phyloP scores from a whole-genome alignment of 768 basidiomycete genomes.

The Lepiota brunneoincarnata region DNA sequence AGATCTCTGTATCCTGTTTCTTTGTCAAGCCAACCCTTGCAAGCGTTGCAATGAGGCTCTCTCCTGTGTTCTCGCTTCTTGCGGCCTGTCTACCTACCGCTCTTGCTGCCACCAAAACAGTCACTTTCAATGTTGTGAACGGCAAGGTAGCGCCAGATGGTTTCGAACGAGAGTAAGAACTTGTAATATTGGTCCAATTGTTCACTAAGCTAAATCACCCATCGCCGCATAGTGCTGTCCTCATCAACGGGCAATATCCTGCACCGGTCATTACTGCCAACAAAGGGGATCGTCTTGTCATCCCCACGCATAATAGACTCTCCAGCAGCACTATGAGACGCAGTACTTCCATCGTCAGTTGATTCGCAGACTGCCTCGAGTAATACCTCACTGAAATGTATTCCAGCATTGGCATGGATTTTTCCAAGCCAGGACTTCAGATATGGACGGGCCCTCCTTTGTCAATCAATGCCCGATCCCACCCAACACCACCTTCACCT shows the following conservation, averaged over 20 bases:
- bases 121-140: slow-evolving; percentile 36
- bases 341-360: slow-evolving; percentile 29
- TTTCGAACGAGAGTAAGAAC: slow-evolving; percentile 27
- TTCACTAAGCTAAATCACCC: not conserved
- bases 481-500: slow-evolving; percentile 37
- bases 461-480: slow-evolving; percentile 49
- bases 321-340: slow-evolving; percentile 32
- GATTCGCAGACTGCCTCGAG: not conserved
- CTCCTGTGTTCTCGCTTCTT: not conserved
- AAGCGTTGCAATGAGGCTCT: not conserved
- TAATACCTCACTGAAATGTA: not conserved
- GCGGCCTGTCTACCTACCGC: not conserved
- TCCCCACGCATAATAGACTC: slow-evolving; percentile 28
- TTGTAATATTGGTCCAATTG: not conserved
- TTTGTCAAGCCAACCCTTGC: not conserved
- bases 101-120: not conserved
- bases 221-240: not conserved
- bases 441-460: slow-evolving; percentile 40
- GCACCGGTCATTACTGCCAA: slow-evolving; percentile 25
- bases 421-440: slow-evolving; percentile 38
- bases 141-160: slow-evolving; percentile 48
- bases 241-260: slow-evolving; percentile 26
- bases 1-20: not conserved
- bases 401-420: slow-evolving; percentile 55
- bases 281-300: slow-evolving; percentile 18